Conservation (phyloP, 495 filamentous ascomycete species). For the Aspergillus indologenus region DNA sequence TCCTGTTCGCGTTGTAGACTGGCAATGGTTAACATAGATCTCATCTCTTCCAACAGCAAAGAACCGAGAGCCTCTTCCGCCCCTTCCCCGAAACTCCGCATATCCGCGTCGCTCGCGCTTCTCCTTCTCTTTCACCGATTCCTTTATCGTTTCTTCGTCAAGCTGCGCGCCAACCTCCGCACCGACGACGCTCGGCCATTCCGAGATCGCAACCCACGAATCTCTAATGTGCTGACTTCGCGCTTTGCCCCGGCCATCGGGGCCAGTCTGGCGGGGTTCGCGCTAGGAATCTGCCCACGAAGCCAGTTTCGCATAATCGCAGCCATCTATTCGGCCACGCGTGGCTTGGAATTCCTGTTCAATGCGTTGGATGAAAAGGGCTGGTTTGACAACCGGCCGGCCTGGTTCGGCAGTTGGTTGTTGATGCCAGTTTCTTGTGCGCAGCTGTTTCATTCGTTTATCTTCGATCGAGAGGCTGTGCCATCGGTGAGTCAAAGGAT, state of each 20-base stretch:
- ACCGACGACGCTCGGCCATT: slow-evolving; percentile 72
- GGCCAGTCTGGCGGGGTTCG: slow-evolving; percentile 78
- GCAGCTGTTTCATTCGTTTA: slow-evolving; percentile 84
- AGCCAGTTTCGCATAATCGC: slow-evolving; percentile 75
- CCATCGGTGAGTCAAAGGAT: slow-evolving; percentile 48
- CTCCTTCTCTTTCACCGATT: slow-evolving; percentile 85
- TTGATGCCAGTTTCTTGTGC: slow-evolving; percentile 88
- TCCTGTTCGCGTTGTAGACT: background rate
- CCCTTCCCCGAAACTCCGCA: slow-evolving; percentile 68
- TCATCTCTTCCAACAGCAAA: slow-evolving; percentile 25
- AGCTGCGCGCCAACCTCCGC: slow-evolving; percentile 73
- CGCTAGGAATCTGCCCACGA: slow-evolving; percentile 73
- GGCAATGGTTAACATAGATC: slow-evolving; percentile 5
- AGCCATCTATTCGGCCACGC: slow-evolving; percentile 73
- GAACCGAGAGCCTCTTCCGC: slow-evolving; percentile 52
- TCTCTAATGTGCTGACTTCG: slow-evolving; percentile 71
- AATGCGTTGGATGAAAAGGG: slow-evolving; percentile 79
- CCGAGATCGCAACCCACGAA: slow-evolving; percentile 74
- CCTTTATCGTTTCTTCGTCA: slow-evolving; percentile 83
- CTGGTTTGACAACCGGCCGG: slow-evolving; percentile 68
- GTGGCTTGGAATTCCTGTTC: slow-evolving; percentile 82
- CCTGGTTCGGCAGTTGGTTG: slow-evolving; percentile 97
- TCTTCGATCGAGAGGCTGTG: slow-evolving; percentile 90
- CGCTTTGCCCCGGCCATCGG: slow-evolving; percentile 82
- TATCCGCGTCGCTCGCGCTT: slow-evolving; percentile 76